Base-by-base conservation (phyloP, 768 basidiomycete species). In the Chlorophyllum brunneum region DNA sequence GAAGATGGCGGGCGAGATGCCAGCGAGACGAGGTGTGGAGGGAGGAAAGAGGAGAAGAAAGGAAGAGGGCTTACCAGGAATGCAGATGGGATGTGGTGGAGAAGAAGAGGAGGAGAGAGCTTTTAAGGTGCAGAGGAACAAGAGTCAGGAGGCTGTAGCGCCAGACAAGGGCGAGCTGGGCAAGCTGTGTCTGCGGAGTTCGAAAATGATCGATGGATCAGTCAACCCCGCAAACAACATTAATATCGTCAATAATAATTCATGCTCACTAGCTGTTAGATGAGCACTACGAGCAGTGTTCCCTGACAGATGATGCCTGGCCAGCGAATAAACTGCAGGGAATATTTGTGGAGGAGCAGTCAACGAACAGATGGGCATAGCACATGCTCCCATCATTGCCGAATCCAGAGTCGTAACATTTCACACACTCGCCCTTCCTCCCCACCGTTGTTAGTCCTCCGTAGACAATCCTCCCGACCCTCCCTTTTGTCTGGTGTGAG, bases 111-210 rank as follows among this genome's bases (percentile, higher is more conserved):
- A 65, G 54, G 63, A 60, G 62, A 37, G 58, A 60, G 61, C 59
- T 58, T 46, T 61, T 60, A 40, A 54, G 58, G 61, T 56, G 61
- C 58, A 62, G 61, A 52, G n/a, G 59, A 65, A 57, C 59, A 59
- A 51, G 20, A 20, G 49, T 38, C 51, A 52, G 42, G 42, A 52
- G 51, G 34, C 41, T 43, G 51, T 44, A 50, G 64, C 55, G 58
- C 61, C 67, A 69, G 71, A 71, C 73, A 72, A 67, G 65, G 68
- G 69, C 69, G 68, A 26, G 67, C 70, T 68, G 70, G 67, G 67
- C 67, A 70, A 66, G 68, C 66, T 68, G 65, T 78, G 79, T 69
- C 57, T 34, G 61, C 79, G 79, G 79, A 79, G 77, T 72, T 73
- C 74, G 48, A 80, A 76, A 65, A 61, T 46, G 26, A 62, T 61